Evolutionary conservation across 345 rosid species (phyloP), one percentile per base, ranked within the genome.

Genomic region (Boechera divaricarpa): DNA sequence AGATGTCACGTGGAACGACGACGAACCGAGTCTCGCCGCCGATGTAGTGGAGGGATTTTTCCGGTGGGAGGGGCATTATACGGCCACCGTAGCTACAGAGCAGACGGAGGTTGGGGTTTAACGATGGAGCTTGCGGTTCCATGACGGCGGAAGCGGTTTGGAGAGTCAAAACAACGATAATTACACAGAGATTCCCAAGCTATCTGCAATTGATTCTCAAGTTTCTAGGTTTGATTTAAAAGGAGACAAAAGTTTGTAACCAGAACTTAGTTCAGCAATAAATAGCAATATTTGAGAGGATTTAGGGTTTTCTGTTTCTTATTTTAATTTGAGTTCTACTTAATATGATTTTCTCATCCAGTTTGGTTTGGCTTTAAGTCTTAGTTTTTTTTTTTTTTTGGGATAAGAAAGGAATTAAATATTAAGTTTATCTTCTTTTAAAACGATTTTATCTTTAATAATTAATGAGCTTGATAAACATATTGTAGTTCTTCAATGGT

Each of bases 41-140:
- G 5, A 59, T 13, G 45, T 76, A 75, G 16, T 68, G 53, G 10
- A 75, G 54, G 28, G 16, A 12, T 4, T 67, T 75, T 38, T 51
- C 8, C 0, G 57, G 72, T 2, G 41, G 59, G 39, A 66, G 10
- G 21, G 54, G 73, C 9, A 53, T 68, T 59, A 76, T 59, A 10
- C 62, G 79, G 12, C 79, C 79, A 67, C 63, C 55, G 53, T 59
- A 60, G 47, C 69, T 76, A 29, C 79, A 76, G 16, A 39, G 60
- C 0, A 76, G 62, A 28, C 74, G 79, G 8, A 76, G 74, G 1
- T 39, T 76, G 0, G 73, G 41, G 0, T 4, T 15, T 55, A 35
- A 45, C 65, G 47, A 41, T n/a, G 44, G 70, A 39, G 33, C 42
- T 53, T 12, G 36, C 1, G 31, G 64, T 74, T 74, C 57, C 77